A percentile compares a stretch with the other conserved stretches of the same genome.
Conservation (phyloP, 257 asterid genomes). For the Gynochthodes officinalis region DNA sequence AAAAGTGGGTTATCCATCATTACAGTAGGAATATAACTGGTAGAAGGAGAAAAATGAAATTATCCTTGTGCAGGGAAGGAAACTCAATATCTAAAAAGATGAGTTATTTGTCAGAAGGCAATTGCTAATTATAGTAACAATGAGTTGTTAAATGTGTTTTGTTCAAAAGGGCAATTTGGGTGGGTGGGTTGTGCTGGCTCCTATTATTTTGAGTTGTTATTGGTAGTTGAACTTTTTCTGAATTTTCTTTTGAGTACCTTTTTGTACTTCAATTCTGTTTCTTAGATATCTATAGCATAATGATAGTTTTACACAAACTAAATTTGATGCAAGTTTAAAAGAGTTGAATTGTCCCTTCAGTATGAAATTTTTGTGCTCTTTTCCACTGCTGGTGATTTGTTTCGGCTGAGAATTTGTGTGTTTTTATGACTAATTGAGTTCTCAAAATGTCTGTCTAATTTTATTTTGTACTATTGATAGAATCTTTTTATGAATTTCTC, state of each 20-base stretch:
- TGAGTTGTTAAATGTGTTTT: neutral
- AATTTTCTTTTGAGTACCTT: too few relatives aligned
- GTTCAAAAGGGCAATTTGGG: neutral
- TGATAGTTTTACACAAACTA: neutral
- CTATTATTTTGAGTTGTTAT: neutral
- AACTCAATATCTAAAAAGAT: neutral
- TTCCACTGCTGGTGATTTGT: neutral
- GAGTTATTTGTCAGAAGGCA: neutral
- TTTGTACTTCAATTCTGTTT: neutral
- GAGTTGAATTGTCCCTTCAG: neutral
- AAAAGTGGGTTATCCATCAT: neutral
- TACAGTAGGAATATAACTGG: neutral
- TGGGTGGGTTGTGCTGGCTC: neutral
- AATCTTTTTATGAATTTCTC: conserved; percentile 7
- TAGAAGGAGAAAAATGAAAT: too few relatives aligned
- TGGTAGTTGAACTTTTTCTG: neutral
- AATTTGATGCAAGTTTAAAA: neutral
- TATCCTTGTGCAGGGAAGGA: neutral
- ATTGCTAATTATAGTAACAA: neutral
- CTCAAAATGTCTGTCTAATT: neutral
- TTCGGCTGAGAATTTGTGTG: neutral
- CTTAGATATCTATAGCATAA: neutral
- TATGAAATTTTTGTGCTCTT: neutral
- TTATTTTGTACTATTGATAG: neutral
- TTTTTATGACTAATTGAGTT: neutral